Conservation (phyloP, 805 yeast species). For the Barnettozyma vustinii region DNA sequence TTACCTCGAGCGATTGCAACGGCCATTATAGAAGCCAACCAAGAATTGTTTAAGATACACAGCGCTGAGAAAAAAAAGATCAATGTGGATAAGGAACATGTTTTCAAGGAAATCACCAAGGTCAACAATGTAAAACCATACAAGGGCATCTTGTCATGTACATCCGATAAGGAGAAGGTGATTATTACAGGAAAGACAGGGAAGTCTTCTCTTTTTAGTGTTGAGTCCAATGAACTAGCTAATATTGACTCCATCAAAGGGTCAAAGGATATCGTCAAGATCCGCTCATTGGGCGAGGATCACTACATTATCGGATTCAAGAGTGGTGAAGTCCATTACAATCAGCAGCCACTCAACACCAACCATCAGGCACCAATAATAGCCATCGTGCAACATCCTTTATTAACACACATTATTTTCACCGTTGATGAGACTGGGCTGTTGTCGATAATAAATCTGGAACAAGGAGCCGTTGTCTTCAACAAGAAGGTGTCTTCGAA, state of each 20-base stretch:
- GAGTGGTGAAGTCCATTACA: conserved; percentile 14
- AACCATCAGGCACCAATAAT: conserved; percentile 14
- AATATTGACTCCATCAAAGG: conserved; percentile 14
- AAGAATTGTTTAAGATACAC: conserved; percentile 17
- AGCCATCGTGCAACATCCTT: conserved; percentile 31
- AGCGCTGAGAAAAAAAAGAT: conserved; percentile 21
- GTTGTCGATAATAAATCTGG: conserved; percentile 19
- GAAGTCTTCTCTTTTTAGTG: conserved; percentile 10
- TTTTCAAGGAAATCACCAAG: conserved; percentile 6
- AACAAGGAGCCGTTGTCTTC: conserved; percentile 4
- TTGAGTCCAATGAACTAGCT: conserved; percentile 3
- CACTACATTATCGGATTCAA: conserved; percentile 11
- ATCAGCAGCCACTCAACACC: conserved; percentile 7
- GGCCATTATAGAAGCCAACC: conserved; percentile 12
- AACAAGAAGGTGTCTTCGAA: conserved; percentile 1
- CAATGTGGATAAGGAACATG: conserved; percentile 11
- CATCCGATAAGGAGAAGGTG: conserved; percentile 4
- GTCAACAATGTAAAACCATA: conserved; percentile 13
- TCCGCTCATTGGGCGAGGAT: conserved; percentile 7
- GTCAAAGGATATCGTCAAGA: conserved; percentile 10
- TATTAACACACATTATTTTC: conserved; percentile 25
- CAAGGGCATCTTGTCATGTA: conserved; percentile 9
- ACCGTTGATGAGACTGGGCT: conserved; percentile 25
- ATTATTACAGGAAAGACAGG: conserved; percentile 18
- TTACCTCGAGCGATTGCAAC: conserved; percentile 9